Conservation (phyloP, 768 basidiomycete species). For the Guyanaporus albipodus region DNA sequence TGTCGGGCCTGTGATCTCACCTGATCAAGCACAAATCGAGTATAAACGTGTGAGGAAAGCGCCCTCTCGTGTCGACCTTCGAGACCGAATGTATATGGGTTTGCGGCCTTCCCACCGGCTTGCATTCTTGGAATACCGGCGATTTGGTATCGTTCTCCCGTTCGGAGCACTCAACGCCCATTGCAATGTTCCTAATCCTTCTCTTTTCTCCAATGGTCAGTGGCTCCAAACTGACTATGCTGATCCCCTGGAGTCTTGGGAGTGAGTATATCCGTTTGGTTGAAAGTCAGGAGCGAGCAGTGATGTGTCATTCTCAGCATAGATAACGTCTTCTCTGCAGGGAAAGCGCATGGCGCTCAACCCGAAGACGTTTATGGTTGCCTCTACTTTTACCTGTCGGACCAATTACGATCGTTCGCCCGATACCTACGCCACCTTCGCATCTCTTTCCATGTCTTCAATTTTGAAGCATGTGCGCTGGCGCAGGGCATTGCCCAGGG, state of each 20-base stretch:
- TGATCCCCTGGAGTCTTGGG: slow-evolving; percentile 49
- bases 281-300: background rate
- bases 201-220: slow-evolving; percentile 43
- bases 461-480: slow-evolving; percentile 39
- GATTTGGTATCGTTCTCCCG: slow-evolving; percentile 45
- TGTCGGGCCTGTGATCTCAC: slow-evolving; percentile 14
- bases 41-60: slow-evolving; percentile 35
- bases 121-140: slow-evolving; percentile 37
- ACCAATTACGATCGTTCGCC: slow-evolving; percentile 38
- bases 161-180: slow-evolving; percentile 41
- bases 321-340: slow-evolving; percentile 37
- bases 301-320: slow-evolving; percentile 27
- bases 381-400: slow-evolving; percentile 43
- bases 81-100: slow-evolving; percentile 37
- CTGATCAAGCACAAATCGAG: slow-evolving; percentile 27
- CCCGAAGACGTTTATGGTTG: slow-evolving; percentile 48
- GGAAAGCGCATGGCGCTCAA: slow-evolving; percentile 36
- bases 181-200: slow-evolving; percentile 41
- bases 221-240: slow-evolving; percentile 42
- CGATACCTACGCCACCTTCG: slow-evolving; percentile 32
- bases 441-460: slow-evolving; percentile 33
- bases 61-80: slow-evolving; percentile 37
- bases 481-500: slow-evolving; percentile 34
- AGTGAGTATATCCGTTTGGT: slow-evolving; percentile 30
- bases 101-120: slow-evolving; percentile 45